Conservation (phyloP, 2,329 filamentous ascomycete genomes). For the Ophiostoma sp. region DNA sequence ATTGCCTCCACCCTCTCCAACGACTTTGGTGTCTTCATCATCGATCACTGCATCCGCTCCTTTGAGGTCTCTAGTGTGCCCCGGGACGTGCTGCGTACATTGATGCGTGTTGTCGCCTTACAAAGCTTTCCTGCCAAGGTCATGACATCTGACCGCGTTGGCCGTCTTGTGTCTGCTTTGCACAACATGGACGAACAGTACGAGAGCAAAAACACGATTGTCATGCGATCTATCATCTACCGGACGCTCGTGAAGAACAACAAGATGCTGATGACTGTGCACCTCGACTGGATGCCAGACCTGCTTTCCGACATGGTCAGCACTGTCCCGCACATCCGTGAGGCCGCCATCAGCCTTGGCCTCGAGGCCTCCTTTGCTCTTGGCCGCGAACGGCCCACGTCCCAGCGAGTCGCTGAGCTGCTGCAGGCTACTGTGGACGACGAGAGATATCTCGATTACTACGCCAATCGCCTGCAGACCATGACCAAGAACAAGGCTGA, state of each 20-base stretch:
- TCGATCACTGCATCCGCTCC: slow-evolving; percentile 76
- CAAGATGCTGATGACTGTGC: slow-evolving; percentile 66
- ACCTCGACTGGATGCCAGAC: slow-evolving; percentile 78
- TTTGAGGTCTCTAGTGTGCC: slow-evolving; percentile 68
- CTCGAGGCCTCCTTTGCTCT: slow-evolving; percentile 68
- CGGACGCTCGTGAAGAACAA: slow-evolving; percentile 69
- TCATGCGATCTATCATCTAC: slow-evolving; percentile 77
- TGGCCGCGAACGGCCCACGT: slow-evolving; percentile 67
- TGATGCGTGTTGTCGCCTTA: slow-evolving; percentile 77
- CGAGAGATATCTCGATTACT: slow-evolving; percentile 67
- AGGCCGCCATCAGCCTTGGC: slow-evolving; percentile 72
- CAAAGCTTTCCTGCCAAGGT: slow-evolving; percentile 76
- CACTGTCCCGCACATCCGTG: slow-evolving; percentile 71
- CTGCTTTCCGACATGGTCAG: slow-evolving; percentile 81
- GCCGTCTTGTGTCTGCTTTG: slow-evolving; percentile 68
- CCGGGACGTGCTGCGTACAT: slow-evolving; percentile 75
- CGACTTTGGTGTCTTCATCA: slow-evolving; percentile 76
- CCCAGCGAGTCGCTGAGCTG: slow-evolving; percentile 66
- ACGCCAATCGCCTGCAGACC: slow-evolving; percentile 64
- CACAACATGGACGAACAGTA: slow-evolving; percentile 71
- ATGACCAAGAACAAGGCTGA: slow-evolving; percentile 68
- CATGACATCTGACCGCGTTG: slow-evolving; percentile 70
- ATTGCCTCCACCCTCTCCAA: slow-evolving; percentile 69
- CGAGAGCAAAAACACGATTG: slow-evolving; percentile 73
- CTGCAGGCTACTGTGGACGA: slow-evolving; percentile 60